A percentile compares a stretch with the other conserved stretches of the same genome.
Conservation (phyloP, 768 basidiomycete species). For the Panaeolus cyanescens region DNA sequence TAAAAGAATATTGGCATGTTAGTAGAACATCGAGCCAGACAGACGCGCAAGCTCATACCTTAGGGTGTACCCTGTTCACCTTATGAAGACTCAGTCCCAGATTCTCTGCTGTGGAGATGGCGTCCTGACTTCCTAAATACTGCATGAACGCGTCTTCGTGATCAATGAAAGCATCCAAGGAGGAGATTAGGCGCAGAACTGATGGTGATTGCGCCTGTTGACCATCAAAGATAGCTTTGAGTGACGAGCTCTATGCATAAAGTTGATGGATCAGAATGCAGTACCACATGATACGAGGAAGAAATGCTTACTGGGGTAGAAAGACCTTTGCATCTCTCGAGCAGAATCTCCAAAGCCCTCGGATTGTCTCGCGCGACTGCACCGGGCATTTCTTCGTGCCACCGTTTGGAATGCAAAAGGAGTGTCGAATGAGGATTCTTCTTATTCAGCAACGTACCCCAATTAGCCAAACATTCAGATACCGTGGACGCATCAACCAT, state of each 20-base stretch:
- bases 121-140: slow-evolving; percentile 28
- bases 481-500: slow-evolving; percentile 35
- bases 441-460: slow-evolving; percentile 38
- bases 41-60: slow-evolving; percentile 23
- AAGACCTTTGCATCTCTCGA: slow-evolving; percentile 31
- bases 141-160: slow-evolving; percentile 36
- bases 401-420: slow-evolving; percentile 40
- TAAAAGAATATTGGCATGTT: slow-evolving; percentile 9
- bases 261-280: too few species aligned
- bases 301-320: slow-evolving; percentile 25
- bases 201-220: slow-evolving; percentile 29
- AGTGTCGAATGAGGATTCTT: slow-evolving; percentile 33
- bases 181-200: slow-evolving; percentile 35
- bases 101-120: slow-evolving; percentile 18
- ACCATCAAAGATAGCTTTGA: slow-evolving; percentile 26
- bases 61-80: slow-evolving; percentile 32
- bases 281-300: not conserved
- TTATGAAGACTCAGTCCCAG: slow-evolving; percentile 29
- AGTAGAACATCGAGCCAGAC: not conserved
- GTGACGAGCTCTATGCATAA: slow-evolving; percentile 22
- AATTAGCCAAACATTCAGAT: slow-evolving; percentile 31
- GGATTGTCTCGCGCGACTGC: slow-evolving; percentile 35
- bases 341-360: slow-evolving; percentile 32
- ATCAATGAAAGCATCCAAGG: slow-evolving; percentile 42
- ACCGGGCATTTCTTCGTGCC: slow-evolving; percentile 31